A percentile compares a stretch with the other conserved stretches of the same genome.
These are phyloP conservation scores for Albophoma yamanashiensis DNA, from an alignment of 2,329 filamentous ascomycete genomes.

Conservation along the genomic window DNA sequence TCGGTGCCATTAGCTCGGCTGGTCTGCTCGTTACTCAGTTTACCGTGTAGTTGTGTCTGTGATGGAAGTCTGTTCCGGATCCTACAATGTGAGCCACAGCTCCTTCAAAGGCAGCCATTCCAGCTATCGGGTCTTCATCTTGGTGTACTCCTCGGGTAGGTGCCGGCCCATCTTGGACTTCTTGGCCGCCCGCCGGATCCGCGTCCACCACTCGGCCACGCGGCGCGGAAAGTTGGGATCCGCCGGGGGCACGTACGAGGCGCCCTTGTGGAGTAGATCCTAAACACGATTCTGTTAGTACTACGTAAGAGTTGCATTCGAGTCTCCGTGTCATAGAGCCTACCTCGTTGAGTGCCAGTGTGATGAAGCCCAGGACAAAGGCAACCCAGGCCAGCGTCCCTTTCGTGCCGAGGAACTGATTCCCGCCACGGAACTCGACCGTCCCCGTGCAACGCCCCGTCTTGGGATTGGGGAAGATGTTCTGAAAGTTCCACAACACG, in stretches of 20 bases:
- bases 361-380: constrained; percentile 27
- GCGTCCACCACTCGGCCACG: constrained; percentile 23
- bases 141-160: constrained; percentile 20
- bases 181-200: constrained; percentile 20
- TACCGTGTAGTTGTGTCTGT: too few species aligned
- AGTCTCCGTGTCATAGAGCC: background rate
- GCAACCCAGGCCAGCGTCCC: constrained; percentile 27
- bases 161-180: constrained; percentile 23
- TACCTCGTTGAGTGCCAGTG: constrained; percentile 23
- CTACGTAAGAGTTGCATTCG: background rate
- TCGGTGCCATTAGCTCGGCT: background rate
- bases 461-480: constrained; percentile 25
- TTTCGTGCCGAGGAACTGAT: constrained; percentile 25
- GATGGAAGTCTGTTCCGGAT: background rate
- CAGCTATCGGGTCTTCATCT: constrained; percentile 16
- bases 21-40: too few species aligned
- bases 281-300: constrained; percentile 7
- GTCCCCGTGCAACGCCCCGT: constrained; percentile 25
- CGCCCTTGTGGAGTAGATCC: constrained; percentile 20
- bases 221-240: constrained; percentile 17
- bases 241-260: constrained; percentile 13
- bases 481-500: constrained; percentile 29
- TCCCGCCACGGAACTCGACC: constrained; percentile 27
- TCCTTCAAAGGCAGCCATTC: background rate
- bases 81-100: background rate